Percentiles rank a stretch among this genome's conserved stretches.
Evolutionary conservation across 129 eudicot species (phyloP).

Genomic region (Arctium minus): DNA sequence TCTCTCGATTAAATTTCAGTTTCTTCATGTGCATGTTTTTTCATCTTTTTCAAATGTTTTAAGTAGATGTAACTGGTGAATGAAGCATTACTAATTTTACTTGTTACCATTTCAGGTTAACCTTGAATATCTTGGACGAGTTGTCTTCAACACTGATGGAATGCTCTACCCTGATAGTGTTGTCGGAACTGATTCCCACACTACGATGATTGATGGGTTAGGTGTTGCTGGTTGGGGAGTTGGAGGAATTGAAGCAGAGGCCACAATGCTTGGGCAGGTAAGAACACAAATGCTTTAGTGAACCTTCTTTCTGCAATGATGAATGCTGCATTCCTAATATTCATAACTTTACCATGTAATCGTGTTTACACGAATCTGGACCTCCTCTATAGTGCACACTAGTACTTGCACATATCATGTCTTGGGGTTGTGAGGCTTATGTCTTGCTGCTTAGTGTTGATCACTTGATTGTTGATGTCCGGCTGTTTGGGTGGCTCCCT

Average conservation of each 20-base stretch:
- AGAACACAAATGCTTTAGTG: background rate
- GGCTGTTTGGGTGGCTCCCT: background rate
- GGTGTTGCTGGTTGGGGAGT: conserved; percentile 99
- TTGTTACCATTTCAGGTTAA: conserved; percentile 58
- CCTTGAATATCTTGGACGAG: conserved; percentile 97
- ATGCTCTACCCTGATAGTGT: conserved; percentile 97
- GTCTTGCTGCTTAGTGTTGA: background rate
- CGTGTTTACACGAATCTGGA: background rate
- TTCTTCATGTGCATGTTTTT: background rate
- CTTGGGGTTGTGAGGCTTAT: background rate
- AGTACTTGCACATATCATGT: background rate
- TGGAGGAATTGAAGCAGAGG: conserved; percentile 99
- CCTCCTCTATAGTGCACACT: background rate
- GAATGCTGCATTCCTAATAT: too few relatives aligned
- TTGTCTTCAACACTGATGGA: conserved; percentile 86
- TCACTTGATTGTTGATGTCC: background rate
- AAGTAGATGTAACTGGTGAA: background rate
- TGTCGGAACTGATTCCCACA: conserved; percentile 97
- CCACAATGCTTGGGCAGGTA: conserved; percentile 99
- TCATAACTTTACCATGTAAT: too few relatives aligned
- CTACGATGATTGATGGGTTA: conserved; percentile 97
- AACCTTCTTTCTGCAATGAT: too few relatives aligned
- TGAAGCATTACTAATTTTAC: background rate
- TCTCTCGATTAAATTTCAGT: background rate
- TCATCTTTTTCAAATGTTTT: background rate